A percentile compares a stretch with the other conserved stretches of the same genome.
Conservation (phyloP, 441 rosid genomes). For the Jatropha podagrica region DNA sequence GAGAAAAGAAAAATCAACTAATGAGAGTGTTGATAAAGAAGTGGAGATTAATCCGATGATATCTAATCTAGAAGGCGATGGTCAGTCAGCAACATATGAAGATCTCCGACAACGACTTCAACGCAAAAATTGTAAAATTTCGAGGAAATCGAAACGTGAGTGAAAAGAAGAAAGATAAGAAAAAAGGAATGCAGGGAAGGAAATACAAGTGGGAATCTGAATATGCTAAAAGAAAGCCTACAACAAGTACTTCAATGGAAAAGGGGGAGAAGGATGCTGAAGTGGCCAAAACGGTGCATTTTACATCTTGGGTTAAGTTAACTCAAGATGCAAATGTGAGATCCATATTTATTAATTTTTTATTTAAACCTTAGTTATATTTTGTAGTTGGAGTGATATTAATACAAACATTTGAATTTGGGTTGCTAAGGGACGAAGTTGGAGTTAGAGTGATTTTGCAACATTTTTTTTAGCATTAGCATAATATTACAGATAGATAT, state of each 20-base stretch:
- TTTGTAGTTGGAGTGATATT: no score
- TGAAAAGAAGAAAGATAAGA: slow-evolving; percentile 36
- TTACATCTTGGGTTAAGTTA: no score
- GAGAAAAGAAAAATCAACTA: slow-evolving; percentile 49
- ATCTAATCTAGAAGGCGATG: slow-evolving; percentile 38
- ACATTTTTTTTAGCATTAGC: no score
- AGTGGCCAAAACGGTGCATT: slow-evolving; percentile 35
- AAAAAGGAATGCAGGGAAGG: slow-evolving; percentile 29
- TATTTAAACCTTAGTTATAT: no score
- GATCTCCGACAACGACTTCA: slow-evolving; percentile 68
- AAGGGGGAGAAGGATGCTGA: slow-evolving; percentile 53
- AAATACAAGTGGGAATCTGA: slow-evolving; percentile 53
- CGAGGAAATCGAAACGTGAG: slow-evolving; percentile 50
- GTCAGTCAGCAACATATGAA: slow-evolving; percentile 55
- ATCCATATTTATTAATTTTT: no score
- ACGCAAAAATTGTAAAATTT: slow-evolving; percentile 56
- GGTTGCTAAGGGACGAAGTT: no score
- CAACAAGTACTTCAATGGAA: slow-evolving; percentile 28
- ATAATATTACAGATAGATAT: no score
- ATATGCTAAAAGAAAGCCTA: slow-evolving; percentile 30
- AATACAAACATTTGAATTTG: no score
- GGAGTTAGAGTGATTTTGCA: no score
- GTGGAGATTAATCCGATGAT: slow-evolving; percentile 34
- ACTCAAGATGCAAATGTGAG: no score
- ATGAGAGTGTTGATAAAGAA: slow-evolving; percentile 38